Evolutionary conservation across 2,329 filamentous ascomycete genomes (phyloP).

Genomic region (Microcyclospora tardicrescens): DNA sequence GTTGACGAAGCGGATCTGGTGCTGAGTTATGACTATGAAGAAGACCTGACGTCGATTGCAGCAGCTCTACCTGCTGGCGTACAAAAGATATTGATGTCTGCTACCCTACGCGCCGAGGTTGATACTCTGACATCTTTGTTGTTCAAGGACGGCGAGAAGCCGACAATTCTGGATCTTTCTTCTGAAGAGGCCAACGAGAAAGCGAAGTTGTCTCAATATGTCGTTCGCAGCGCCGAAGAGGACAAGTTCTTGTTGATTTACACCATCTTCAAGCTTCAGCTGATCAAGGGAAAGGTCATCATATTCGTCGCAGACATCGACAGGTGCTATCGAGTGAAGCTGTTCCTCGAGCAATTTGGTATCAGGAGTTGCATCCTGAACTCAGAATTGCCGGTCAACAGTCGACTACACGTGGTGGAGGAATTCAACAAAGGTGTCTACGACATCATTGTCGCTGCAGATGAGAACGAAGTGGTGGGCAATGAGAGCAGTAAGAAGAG

Average conservation of each 20-base stretch:
- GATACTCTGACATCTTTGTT: slow-evolving; percentile 76
- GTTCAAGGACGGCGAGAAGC: slow-evolving; percentile 49
- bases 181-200: slow-evolving; percentile 48
- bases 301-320: slow-evolving; percentile 80
- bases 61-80: slow-evolving; percentile 69
- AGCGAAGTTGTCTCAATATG: slow-evolving; percentile 70
- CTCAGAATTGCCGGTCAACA: slow-evolving; percentile 86
- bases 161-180: slow-evolving; percentile 67
- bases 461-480: slow-evolving; percentile 76
- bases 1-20: slow-evolving; percentile 93
- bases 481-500: slow-evolving; percentile 36
- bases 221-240: slow-evolving; percentile 87
- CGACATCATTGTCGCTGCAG: slow-evolving; percentile 93
- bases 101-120: slow-evolving; percentile 78
- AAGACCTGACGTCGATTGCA: slow-evolving; percentile 71
- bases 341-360: slow-evolving; percentile 94
- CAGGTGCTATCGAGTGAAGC: slow-evolving; percentile 77
- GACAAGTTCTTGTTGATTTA: slow-evolving; percentile 92
- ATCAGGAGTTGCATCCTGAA: slow-evolving; percentile 90
- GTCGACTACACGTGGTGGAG: slow-evolving; percentile 83
- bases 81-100: slow-evolving; percentile 87
- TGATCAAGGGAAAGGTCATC: slow-evolving; percentile 86
- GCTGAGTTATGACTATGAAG: slow-evolving; percentile 84
- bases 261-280: slow-evolving; percentile 85
- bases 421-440: slow-evolving; percentile 96